Evolutionary conservation across 345 rosid species (phyloP), one percentile per base, ranked within the genome.

Genomic region (Alliaria petiolata): DNA sequence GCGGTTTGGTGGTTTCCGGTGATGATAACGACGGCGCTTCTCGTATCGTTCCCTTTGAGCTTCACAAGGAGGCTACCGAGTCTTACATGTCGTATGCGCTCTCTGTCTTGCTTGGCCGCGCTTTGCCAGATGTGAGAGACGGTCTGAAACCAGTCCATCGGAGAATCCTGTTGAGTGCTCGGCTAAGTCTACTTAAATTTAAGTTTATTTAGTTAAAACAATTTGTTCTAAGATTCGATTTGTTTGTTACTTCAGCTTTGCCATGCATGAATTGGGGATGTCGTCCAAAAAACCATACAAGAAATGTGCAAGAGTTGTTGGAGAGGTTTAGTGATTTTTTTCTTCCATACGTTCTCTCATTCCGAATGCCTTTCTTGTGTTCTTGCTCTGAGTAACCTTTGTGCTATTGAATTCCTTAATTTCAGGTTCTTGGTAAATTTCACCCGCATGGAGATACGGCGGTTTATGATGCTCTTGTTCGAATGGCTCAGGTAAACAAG

Each of bases 221-320:
- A 16, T 33, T 39, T 13, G 13, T 31, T 43, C 28, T 76, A 0
- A 76, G 10, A 3, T 43, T 65, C 25, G 30, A 3, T 46, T 54
- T n/a, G n/a, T 15, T 54, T 40, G 65, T 19, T 46, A 34, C 33
- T 80, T 34, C 85, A 93, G 98, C 39, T 93, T 80, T 67, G 96
- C 98, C 7, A 91, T 93, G 98, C 96, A 89, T 78, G 98, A 93
- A 69, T 77, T 93, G 62, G 97, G 98, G 46, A 95, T 93, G 78
- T 81, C 95, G 20, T 93, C 97, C 0, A 87, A 82, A 46, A 93
- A 87, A 65, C 97, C 98, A 10, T 93, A 86, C 84, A 93, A 86
- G 84, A 93, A 93, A 80, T 91, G 96, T 81, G 98, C 98, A 26
- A 86, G 98, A 81, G 97, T 93, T 74, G 98, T 93, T 67, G 98